Evolutionary conservation across 2,329 filamentous ascomycete species (phyloP).

Genomic region (Sporothrix curviconia): DNA sequence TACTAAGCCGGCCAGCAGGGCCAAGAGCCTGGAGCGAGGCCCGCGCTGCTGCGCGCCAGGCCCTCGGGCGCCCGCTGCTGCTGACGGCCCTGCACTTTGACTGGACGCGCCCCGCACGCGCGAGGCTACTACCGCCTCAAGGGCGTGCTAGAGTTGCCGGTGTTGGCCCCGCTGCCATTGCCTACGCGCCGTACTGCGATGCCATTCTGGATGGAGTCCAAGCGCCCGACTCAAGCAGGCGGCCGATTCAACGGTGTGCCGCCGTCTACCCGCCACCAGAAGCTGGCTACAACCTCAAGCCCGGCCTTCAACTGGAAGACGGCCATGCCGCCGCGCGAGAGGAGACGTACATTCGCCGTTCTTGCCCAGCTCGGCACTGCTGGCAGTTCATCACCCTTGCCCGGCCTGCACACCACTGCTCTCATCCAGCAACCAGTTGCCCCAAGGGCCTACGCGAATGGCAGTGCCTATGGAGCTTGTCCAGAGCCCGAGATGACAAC

Average conservation of each 20-base stretch:
- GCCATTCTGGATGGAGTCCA: conserved; percentile 99
- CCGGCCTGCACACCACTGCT: conserved; percentile 88
- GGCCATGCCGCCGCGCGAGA: conserved; percentile 84
- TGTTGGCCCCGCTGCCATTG: conserved; percentile 80
- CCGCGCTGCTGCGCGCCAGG: conserved; percentile 66
- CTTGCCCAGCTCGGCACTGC: conserved; percentile 82
- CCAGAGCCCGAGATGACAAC: conserved; percentile 88
- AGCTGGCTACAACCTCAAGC: conserved; percentile 97
- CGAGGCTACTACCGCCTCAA: conserved; percentile 89
- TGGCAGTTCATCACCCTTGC: conserved; percentile 99
- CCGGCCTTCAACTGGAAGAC: conserved; percentile 99
- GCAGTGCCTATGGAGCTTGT: conserved; percentile 96
- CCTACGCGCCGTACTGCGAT: conserved; percentile 89
- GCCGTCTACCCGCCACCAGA: conserved; percentile 93
- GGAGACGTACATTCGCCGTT: conserved; percentile 92
- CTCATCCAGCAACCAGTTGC: conserved; percentile 87
- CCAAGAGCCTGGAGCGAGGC: conserved; percentile 83
- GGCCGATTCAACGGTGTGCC: conserved; percentile 80
- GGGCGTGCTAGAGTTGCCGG: conserved; percentile 87
- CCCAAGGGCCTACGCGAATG: conserved; percentile 73
- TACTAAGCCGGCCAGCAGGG: conserved; percentile 65
- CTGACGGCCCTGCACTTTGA: conserved; percentile 80
- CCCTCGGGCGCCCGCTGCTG: conserved; percentile 66
- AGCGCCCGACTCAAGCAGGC: conserved; percentile 87
- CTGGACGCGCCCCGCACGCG: conserved; percentile 88